Evolutionary conservation across 148 eudicot genomes (phyloP).

Genomic region (Rhododendron ferrugineum): DNA sequence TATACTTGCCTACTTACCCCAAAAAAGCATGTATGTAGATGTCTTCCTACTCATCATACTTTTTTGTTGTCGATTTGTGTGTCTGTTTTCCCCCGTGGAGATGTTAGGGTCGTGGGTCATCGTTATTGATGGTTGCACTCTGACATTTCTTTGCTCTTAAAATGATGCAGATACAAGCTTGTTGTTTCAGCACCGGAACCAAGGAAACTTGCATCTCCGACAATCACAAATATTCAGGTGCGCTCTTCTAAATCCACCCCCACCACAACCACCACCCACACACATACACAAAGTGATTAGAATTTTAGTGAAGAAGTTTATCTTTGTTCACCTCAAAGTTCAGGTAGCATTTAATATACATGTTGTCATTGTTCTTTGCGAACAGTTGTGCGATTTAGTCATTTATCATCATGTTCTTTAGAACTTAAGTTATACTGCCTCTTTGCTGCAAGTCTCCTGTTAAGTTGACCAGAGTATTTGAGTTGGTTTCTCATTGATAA

Average conservation of each 20-base stretch:
- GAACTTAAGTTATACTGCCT: neutral
- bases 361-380: neutral
- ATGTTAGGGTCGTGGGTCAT: neutral
- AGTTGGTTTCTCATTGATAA: neutral
- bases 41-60: neutral
- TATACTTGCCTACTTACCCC: neutral
- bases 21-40: neutral
- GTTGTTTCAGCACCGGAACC: slow-evolving; percentile 76
- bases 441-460: neutral
- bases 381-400: neutral
- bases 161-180: slow-evolving; percentile 76
- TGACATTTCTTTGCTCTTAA: slow-evolving; percentile 8
- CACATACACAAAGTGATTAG: neutral
- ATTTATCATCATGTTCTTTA: neutral
- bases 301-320: neutral
- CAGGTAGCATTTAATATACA: neutral
- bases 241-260: neutral
- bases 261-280: neutral
- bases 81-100: neutral
- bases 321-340: neutral
- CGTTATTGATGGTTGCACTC: neutral
- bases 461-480: neutral
- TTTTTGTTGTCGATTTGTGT: neutral
- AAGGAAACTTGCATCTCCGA: slow-evolving; percentile 79
- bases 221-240: slow-evolving; percentile 89